Conservation (phyloP, 2,329 filamentous ascomycete genomes). For the Neofusicoccum parvum region DNA sequence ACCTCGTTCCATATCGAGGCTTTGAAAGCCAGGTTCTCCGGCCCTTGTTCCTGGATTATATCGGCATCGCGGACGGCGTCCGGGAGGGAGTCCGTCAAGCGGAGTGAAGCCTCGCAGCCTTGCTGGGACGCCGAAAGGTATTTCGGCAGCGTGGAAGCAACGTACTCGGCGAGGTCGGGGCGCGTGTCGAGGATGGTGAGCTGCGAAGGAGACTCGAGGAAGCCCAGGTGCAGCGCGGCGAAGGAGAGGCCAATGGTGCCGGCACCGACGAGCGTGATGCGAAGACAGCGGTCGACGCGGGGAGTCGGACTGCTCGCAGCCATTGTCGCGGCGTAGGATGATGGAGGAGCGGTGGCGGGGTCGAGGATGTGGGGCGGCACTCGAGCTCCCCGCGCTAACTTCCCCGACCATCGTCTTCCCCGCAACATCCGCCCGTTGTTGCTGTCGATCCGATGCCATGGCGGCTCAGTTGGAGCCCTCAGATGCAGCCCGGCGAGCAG, state of each 20-base stretch:
- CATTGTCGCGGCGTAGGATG: background rate
- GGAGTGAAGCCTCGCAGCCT: slow-evolving; percentile 35
- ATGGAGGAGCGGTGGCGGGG: background rate
- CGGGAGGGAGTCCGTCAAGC: slow-evolving; percentile 38
- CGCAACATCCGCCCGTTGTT: background rate
- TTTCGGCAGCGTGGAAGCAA: slow-evolving; percentile 46
- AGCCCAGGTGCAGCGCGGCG: slow-evolving; percentile 55
- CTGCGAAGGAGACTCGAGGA: slow-evolving; percentile 40
- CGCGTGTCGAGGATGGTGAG: slow-evolving; percentile 56
- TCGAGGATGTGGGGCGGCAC: background rate
- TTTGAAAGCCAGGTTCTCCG: slow-evolving; percentile 58
- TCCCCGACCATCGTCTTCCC: background rate
- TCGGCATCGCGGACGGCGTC: slow-evolving; percentile 50
- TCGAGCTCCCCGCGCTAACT: background rate
- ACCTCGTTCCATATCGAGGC: slow-evolving; percentile 54
- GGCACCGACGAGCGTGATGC: slow-evolving; percentile 47
- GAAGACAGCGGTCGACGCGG: slow-evolving; percentile 1
- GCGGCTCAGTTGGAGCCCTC: background rate
- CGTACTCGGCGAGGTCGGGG: slow-evolving; percentile 49
- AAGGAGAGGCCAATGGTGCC: slow-evolving; percentile 60
- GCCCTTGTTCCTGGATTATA: slow-evolving; percentile 63
- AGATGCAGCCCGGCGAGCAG: background rate
- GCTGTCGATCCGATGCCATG: background rate
- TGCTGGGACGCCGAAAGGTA: slow-evolving; percentile 38
- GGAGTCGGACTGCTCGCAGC: background rate